These are phyloP conservation scores for Nakazawaea ambrosiae DNA, from an alignment of 805 yeast species.

Conservation along the genomic window DNA sequence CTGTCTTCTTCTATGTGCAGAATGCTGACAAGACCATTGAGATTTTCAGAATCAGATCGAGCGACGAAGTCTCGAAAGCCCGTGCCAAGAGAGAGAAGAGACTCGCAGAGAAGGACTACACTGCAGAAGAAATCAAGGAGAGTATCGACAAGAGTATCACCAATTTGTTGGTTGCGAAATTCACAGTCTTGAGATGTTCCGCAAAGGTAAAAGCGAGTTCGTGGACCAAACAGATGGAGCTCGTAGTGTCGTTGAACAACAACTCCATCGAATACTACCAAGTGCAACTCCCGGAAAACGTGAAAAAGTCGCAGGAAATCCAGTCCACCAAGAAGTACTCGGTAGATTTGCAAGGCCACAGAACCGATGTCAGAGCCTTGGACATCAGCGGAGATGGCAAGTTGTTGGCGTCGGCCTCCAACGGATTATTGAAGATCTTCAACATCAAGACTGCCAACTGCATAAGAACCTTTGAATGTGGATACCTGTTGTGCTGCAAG, in stretches of 20 bases:
- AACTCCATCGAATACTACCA: slow-evolving; percentile 70
- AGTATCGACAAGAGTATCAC: slow-evolving; percentile 41
- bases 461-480: slow-evolving; percentile 81
- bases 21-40: slow-evolving; percentile 80
- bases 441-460: slow-evolving; percentile 68
- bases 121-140: slow-evolving; percentile 50
- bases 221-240: slow-evolving; percentile 56
- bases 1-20: slow-evolving; percentile 57
- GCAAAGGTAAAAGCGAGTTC: slow-evolving; percentile 58
- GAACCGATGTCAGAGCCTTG: slow-evolving; percentile 80
- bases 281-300: slow-evolving; percentile 48
- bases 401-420: slow-evolving; percentile 82
- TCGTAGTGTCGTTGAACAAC: slow-evolving; percentile 60
- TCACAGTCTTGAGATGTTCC: slow-evolving; percentile 56
- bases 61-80: slow-evolving; percentile 75
- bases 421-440: slow-evolving; percentile 87
- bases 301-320: slow-evolving; percentile 42
- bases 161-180: slow-evolving; percentile 59
- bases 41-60: slow-evolving; percentile 66
- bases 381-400: slow-evolving; percentile 78
- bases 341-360: slow-evolving; percentile 77
- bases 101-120: slow-evolving; percentile 61
- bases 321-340: slow-evolving; percentile 39
- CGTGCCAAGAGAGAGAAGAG: slow-evolving; percentile 72
- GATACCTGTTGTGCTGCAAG: slow-evolving; percentile 73